A percentile compares a stretch with the other conserved stretches of the same genome.
phyloP scores from a whole-genome alignment of 2,329 filamentous ascomycete species.

The Dichotomopilus funicola region DNA sequence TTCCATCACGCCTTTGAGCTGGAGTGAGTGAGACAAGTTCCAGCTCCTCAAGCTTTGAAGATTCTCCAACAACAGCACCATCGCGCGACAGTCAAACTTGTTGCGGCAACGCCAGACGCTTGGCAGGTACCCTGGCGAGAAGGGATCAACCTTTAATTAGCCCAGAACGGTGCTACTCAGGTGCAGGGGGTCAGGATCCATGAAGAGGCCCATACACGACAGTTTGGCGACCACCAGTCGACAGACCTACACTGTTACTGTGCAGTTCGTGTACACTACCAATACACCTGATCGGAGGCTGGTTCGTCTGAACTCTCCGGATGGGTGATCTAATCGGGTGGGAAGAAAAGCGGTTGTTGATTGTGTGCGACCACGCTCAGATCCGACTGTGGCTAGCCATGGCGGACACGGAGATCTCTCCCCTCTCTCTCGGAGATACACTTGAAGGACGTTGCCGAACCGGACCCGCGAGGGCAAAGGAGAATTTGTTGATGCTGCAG shows the following conservation, averaged over 20 bases:
- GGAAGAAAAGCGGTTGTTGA: too few relatives aligned
- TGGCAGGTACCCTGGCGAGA: slow-evolving; percentile 8
- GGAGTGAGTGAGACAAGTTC: slow-evolving; percentile 15
- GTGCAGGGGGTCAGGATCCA: slow-evolving; percentile 13
- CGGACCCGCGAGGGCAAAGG: neutral
- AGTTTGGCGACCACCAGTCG: neutral
- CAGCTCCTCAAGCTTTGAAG: neutral
- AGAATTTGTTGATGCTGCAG: neutral
- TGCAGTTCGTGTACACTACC: too few relatives aligned
- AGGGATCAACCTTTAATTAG: slow-evolving; percentile 21
- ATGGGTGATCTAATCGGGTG: too few relatives aligned
- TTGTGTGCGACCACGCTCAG: neutral
- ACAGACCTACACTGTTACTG: too few relatives aligned
- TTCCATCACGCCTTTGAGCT: too few relatives aligned
- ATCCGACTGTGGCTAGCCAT: neutral
- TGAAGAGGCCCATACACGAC: neutral
- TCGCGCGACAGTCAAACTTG: slow-evolving; percentile 16
- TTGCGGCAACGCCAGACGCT: slow-evolving; percentile 21
- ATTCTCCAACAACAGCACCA: slow-evolving; percentile 16
- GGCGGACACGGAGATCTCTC: neutral
- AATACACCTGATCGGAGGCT: too few relatives aligned
- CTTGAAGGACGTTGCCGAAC: slow-evolving; percentile 7
- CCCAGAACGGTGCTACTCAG: slow-evolving; percentile 14
- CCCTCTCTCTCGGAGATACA: slow-evolving; percentile 11
- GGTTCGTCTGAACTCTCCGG: too few relatives aligned